These are phyloP conservation scores for Gentiana dahurica DNA, from an alignment of 257 asterid species.

Conservation along the genomic window DNA sequence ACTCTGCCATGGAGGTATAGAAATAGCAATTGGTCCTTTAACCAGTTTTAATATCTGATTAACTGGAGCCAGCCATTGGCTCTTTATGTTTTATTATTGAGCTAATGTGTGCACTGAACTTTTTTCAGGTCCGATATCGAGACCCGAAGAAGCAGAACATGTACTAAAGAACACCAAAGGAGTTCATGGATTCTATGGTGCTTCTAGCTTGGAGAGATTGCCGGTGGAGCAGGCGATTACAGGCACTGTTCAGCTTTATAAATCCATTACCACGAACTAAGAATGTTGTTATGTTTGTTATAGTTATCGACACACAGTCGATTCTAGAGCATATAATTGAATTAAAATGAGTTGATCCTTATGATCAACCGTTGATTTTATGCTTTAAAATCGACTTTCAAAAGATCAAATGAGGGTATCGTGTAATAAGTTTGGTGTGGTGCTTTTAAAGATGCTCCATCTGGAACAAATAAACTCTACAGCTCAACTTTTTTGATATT, in stretches of 20 bases:
- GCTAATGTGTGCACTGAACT: background rate
- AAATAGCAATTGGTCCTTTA: background rate
- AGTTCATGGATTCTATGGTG: slow-evolving; percentile 95
- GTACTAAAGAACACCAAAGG: slow-evolving; percentile 75
- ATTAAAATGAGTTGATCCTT: too few relatives aligned
- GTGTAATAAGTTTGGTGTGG: too few relatives aligned
- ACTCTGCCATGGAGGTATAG: slow-evolving; percentile 93
- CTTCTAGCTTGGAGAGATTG: slow-evolving; percentile 95
- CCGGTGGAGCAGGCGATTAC: slow-evolving; percentile 92
- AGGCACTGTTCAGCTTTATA: slow-evolving; percentile 63
- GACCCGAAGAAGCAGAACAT: slow-evolving; percentile 71
- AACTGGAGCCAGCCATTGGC: too few relatives aligned
- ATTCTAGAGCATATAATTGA: too few relatives aligned
- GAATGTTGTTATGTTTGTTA: background rate
- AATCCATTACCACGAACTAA: slow-evolving; percentile 51
- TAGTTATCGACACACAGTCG: too few relatives aligned
- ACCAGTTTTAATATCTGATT: too few relatives aligned
- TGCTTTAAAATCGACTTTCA: too few relatives aligned
- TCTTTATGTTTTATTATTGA: background rate
- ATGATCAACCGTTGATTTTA: too few relatives aligned
- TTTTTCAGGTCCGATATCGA: slow-evolving; percentile 72
- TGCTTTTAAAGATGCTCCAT: too few relatives aligned
- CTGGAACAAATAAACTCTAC: too few relatives aligned
- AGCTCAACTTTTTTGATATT: too few relatives aligned
- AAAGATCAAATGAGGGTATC: too few relatives aligned